Percentiles rank a stretch among this genome's conserved stretches.
These are phyloP conservation scores for Aspergillus vadensis DNA, from an alignment of 2,329 filamentous ascomycete species.

Conservation along the genomic window DNA sequence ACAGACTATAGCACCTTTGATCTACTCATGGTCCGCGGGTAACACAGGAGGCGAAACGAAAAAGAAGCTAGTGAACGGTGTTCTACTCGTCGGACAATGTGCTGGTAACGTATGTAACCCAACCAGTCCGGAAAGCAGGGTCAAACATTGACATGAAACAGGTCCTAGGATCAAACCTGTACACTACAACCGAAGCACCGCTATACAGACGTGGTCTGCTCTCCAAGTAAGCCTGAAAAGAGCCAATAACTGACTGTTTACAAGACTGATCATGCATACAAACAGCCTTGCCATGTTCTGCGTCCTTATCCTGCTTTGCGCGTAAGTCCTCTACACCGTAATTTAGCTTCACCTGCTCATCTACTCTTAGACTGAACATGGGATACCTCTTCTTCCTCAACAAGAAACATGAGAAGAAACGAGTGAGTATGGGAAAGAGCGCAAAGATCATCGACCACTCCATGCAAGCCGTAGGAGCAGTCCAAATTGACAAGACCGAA, in stretches of 20 bases:
- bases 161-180: conserved; percentile 66
- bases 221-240: conserved; percentile 48
- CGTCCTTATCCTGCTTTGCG: conserved; percentile 57
- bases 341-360: background rate
- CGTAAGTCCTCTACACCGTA: conserved; percentile 28
- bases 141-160: conserved; percentile 10
- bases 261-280: background rate
- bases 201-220: conserved; percentile 60
- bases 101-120: conserved; percentile 58
- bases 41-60: conserved; percentile 69
- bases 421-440: conserved; percentile 62
- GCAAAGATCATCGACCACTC: conserved; percentile 61
- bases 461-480: conserved; percentile 50
- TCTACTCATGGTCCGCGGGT: conserved; percentile 69
- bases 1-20: conserved; percentile 57
- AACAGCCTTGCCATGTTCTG: conserved; percentile 59
- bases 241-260: background rate
- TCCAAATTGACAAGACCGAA: conserved; percentile 32
- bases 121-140: background rate
- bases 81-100: conserved; percentile 66
- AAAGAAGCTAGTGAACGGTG: conserved; percentile 65
- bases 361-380: conserved; percentile 36
- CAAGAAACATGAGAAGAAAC: conserved; percentile 54
- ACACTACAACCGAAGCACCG: conserved; percentile 62
- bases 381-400: conserved; percentile 58